phyloP scores from a whole-genome alignment of 345 rosid species.

The Excoecaria cochinchinensis region DNA sequence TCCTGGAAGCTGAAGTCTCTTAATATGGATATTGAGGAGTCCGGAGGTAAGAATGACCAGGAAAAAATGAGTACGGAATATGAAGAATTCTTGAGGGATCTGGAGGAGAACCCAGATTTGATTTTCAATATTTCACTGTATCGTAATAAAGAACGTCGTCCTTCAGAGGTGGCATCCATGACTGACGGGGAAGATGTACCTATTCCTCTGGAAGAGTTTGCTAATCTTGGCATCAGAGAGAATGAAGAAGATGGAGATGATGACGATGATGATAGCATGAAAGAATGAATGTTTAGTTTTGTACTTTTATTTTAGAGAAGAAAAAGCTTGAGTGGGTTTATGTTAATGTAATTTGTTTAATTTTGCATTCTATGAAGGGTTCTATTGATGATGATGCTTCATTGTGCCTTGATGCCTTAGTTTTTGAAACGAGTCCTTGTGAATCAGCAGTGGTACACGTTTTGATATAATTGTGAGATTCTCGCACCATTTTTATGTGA shows the following conservation, averaged over 20 bases:
- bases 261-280: slow-evolving; percentile 37
- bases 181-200: slow-evolving; percentile 58
- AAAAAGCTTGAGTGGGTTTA: no score
- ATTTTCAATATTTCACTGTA: slow-evolving; percentile 52
- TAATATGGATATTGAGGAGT: slow-evolving; percentile 24
- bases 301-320: no score
- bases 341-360: no score
- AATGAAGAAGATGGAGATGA: slow-evolving; percentile 20
- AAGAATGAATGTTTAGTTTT: slow-evolving; percentile 18
- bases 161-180: slow-evolving; percentile 53
- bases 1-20: slow-evolving; percentile 9
- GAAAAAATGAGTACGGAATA: slow-evolving; percentile 32
- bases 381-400: no score
- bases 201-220: slow-evolving; percentile 51
- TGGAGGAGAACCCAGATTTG: slow-evolving; percentile 59
- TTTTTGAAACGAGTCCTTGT: no score
- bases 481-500: no score
- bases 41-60: slow-evolving; percentile 4
- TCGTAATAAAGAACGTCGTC: slow-evolving; percentile 49
- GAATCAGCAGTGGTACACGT: no score
- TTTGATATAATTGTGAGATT: no score
- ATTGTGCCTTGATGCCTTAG: no score
- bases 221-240: slow-evolving; percentile 48
- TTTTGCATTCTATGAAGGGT: no score
- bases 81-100: slow-evolving; percentile 55